Conservation (phyloP, 768 basidiomycete genomes). For the Podaxis mareebaensis region DNA sequence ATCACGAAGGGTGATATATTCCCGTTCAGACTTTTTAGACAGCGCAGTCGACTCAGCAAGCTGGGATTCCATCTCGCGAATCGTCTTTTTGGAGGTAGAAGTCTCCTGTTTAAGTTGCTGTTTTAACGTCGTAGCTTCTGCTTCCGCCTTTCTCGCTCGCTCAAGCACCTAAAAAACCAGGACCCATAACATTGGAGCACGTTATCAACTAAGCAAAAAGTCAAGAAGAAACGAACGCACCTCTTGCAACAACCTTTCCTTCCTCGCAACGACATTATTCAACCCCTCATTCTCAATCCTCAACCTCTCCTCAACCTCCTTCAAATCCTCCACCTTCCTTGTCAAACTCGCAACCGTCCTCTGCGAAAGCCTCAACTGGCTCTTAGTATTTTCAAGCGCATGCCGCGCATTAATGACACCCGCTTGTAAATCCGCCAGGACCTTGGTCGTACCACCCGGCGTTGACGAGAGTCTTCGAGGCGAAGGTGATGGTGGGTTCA, state of each 20-base stretch:
- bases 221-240: conserved; percentile 35
- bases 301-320: conserved; percentile 82
- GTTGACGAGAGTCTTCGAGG: conserved; percentile 57
- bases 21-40: conserved; percentile 79
- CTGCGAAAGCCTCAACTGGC: conserved; percentile 79
- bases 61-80: conserved; percentile 79
- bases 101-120: conserved; percentile 74
- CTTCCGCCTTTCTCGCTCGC: conserved; percentile 84
- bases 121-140: conserved; percentile 68
- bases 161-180: conserved; percentile 59
- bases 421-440: conserved; percentile 83
- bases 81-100: conserved; percentile 65
- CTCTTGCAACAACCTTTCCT: conserved; percentile 86
- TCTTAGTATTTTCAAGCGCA: conserved; percentile 84
- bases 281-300: conserved; percentile 84
- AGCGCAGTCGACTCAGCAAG: conserved; percentile 74
- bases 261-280: conserved; percentile 85
- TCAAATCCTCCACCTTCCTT: conserved; percentile 84
- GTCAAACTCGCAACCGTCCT: conserved; percentile 83
- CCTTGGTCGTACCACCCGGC: conserved; percentile 83
- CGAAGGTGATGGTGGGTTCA: conserved; percentile 47
- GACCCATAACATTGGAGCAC: background rate
- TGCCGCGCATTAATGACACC: conserved; percentile 78
- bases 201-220: background rate
- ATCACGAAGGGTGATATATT: conserved; percentile 78